Evolutionary conservation across 768 basidiomycete genomes (phyloP), one percentile per base, ranked within the genome.

Genomic region (Cubamyces lactineus): DNA sequence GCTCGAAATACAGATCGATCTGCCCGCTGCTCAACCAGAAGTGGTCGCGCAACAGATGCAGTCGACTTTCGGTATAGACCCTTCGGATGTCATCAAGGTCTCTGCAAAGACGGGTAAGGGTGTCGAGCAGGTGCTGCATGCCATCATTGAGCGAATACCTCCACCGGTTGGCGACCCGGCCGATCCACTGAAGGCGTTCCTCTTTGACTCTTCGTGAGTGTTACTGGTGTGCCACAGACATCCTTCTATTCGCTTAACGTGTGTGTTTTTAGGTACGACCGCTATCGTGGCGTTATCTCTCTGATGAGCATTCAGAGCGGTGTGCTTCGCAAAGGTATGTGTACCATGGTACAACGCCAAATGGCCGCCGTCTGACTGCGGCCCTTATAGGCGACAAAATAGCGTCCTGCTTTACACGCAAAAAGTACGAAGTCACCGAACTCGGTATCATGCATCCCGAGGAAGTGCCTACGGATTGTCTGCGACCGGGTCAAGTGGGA

Each of bases 281-380:
- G 90, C 64, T 99, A 94, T 75, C 86, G 96, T 59, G 97, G 97
- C 11, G 97, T 98, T 21, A 95, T 99, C 50, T 96, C 94, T 1
- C 77, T 98, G 30, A 83, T 98, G 39, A 91, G 85, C 66, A 75
- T 99, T 19, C 87, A 91, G 68, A 82, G 85, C 57, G 97, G 97
- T 1, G 75, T 87, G 17, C 77, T 98, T 47, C 84, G 84, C 47
- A 96, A 92, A 82, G 94, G 94, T 89, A 67, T 28, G 68, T 63
- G 23, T 19, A 47, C 24, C 6, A 26, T 45, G 46, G 28, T 41
- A 40, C 30, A 21, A 43, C 24, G 23, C 19, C 23, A 24, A 61
- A 42, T 7, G 41, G n/a, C 28, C 17, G 30, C 30, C 5, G 42
- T n/a, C 34, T 42, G 40, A 50, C 39, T 15, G 43, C 42, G 54